Evolutionary conservation across 2,329 filamentous ascomycete species (phyloP), one percentile per base, ranked within the genome.

Genomic region (Fusarium lyarnte): DNA sequence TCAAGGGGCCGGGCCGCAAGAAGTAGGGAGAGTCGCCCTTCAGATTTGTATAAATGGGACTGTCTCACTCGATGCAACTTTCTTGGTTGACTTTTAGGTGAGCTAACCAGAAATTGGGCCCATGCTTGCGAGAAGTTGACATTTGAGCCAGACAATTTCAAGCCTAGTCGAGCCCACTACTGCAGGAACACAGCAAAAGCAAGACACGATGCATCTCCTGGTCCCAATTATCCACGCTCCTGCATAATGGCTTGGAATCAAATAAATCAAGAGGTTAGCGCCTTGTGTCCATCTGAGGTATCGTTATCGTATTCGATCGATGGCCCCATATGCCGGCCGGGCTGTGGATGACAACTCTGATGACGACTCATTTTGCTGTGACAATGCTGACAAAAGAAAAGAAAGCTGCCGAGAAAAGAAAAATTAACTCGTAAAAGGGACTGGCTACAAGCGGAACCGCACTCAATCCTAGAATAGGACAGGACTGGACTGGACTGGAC

Each of bases 121-220:
- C 47, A 69, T 51, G 39, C 58, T 58, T 58, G 64, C 35, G 38
- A 51, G 41, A 25, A 33, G 38, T 53, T 38, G 52, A 45, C 58
- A 47, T 61, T 42, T 41, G 58, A 58, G 47, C 63, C 70, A 72
- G 58, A 66, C 51, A 54, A 58, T 46, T 62, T 65, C 39, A 63
- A 66, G 74, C 53, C 55, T 74, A 75, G 75, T 69, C 51, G 46
- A 65, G 57, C 36, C 61, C 58, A 70, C 74, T 77, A 77, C 75
- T 77, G 75, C 75, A 77, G 75, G 75, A 77, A 77, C 75, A 66
- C 33, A 53, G 54, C 61, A 43, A 53, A 65, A 45, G 58, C 58
- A 67, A 74, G 52, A 31, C 41, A 58, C 47, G 66, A 66, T 73
- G 72, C 61, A 71, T 63, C 49, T 72, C 58, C 49, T 68, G 54